Evolutionary conservation across 2,329 filamentous ascomycete genomes (phyloP).

Genomic region (Cercospora canescens): DNA sequence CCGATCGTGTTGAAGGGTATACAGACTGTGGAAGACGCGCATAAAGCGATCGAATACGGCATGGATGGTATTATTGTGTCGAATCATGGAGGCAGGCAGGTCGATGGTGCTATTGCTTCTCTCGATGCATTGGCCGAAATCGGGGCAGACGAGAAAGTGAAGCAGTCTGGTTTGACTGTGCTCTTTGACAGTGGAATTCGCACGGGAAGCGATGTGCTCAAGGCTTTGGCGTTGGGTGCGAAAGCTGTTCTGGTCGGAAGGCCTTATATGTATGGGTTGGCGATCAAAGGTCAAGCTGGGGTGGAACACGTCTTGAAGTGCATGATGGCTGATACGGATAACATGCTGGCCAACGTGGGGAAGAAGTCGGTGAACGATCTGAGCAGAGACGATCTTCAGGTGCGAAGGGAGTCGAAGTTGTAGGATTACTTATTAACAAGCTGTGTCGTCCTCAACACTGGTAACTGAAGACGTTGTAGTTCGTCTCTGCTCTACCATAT

Average conservation of each 20-base stretch:
- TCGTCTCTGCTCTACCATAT: neutral
- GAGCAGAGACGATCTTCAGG: conserved; percentile 23
- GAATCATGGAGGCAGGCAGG: conserved; percentile 55
- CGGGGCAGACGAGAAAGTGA: conserved; percentile 58
- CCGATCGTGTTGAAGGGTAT: conserved; percentile 65
- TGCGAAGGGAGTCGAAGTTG: conserved; percentile 22
- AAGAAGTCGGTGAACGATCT: conserved; percentile 23
- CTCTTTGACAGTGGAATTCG: conserved; percentile 56
- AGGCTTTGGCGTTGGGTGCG: conserved; percentile 57
- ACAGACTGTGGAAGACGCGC: conserved; percentile 53
- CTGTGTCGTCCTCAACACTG: neutral
- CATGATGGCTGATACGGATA: conserved; percentile 27
- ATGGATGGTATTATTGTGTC: conserved; percentile 55
- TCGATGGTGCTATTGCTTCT: conserved; percentile 53
- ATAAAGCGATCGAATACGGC: conserved; percentile 46
- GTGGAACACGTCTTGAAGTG: conserved; percentile 43
- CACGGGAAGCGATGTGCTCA: conserved; percentile 53
- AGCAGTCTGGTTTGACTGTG: conserved; percentile 40
- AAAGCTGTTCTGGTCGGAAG: conserved; percentile 59
- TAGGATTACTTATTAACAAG: too few species aligned
- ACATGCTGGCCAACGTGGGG: conserved; percentile 25
- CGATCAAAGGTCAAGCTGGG: conserved; percentile 57
- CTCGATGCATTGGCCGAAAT: conserved; percentile 61
- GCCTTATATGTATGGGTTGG: conserved; percentile 60
- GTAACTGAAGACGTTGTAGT: neutral